Conservation (phyloP, 2,329 filamentous ascomycete genomes). For the Tympanopsis confertula region DNA sequence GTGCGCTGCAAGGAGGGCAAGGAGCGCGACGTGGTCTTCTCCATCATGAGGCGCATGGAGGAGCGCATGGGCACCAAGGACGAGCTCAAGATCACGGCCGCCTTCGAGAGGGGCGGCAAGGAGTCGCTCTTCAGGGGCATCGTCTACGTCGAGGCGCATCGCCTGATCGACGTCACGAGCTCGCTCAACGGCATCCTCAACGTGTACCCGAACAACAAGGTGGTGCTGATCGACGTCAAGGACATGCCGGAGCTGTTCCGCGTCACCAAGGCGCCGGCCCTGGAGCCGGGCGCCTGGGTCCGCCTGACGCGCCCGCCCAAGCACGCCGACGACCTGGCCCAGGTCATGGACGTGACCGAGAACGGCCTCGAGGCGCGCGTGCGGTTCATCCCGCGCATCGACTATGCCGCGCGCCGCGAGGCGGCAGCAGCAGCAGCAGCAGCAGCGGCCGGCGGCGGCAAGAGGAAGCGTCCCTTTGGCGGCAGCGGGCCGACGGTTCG, state of each 20-base stretch:
- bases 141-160: conserved; percentile 84
- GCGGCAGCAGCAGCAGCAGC: conserved; percentile 56
- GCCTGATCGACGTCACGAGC: conserved; percentile 73
- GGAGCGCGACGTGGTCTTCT: conserved; percentile 79
- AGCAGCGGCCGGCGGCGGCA: conserved; percentile 42
- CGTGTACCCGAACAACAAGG: conserved; percentile 78
- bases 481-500: conserved; percentile 43
- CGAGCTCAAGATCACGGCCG: conserved; percentile 73
- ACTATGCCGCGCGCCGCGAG: conserved; percentile 81
- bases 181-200: conserved; percentile 78
- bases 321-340: conserved; percentile 80
- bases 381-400: conserved; percentile 76
- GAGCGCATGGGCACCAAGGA: conserved; percentile 69
- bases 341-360: conserved; percentile 83
- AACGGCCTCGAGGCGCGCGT: conserved; percentile 84
- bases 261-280: conserved; percentile 71
- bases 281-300: conserved; percentile 85
- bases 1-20: conserved; percentile 91
- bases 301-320: conserved; percentile 69
- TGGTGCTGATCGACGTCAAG: conserved; percentile 83
- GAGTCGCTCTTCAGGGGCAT: conserved; percentile 81
- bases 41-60: conserved; percentile 78
- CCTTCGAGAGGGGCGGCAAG: conserved; percentile 75
- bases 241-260: conserved; percentile 92
- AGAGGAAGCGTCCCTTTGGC: conserved; percentile 64